Evolutionary conservation across 2,329 filamentous ascomycete species (phyloP).

Genomic region (Xylariales sp.): DNA sequence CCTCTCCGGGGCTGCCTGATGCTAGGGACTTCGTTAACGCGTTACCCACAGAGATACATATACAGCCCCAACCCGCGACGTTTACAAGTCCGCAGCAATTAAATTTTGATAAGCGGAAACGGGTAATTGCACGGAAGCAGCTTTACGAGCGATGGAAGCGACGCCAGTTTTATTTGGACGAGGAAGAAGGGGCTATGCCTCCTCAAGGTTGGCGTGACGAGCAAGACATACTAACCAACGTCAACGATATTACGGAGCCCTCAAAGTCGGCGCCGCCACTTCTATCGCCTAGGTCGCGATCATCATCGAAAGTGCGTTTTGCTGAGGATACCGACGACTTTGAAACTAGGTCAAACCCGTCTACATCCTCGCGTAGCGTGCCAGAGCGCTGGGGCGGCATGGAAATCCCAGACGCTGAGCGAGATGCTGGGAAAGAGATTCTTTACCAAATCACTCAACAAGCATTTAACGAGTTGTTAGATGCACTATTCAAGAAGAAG

Average conservation of each 20-base stretch:
- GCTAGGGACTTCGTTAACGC: conserved; percentile 47
- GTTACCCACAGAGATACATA: conserved; percentile 56
- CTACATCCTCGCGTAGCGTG: conserved; percentile 77
- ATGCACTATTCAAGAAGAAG: conserved; percentile 83
- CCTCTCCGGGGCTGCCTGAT: conserved; percentile 41
- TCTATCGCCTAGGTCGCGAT: conserved; percentile 70
- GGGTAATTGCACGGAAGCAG: conserved; percentile 59
- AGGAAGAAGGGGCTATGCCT: conserved; percentile 79
- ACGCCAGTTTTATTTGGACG: conserved; percentile 84
- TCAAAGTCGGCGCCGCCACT: conserved; percentile 56
- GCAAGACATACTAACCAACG: conserved; percentile 64
- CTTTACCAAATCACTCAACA: conserved; percentile 93
- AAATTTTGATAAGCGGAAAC: conserved; percentile 54
- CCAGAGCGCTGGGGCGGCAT: conserved; percentile 82
- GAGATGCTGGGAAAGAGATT: conserved; percentile 86
- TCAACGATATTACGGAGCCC: conserved; percentile 55
- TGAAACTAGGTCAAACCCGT: conserved; percentile 77
- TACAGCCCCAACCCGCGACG: conserved; percentile 52
- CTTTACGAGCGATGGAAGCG: conserved; percentile 80
- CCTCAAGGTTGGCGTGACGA: conserved; percentile 73
- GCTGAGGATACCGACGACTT: conserved; percentile 77
- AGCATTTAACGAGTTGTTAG: conserved; percentile 91
- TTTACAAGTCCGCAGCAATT: conserved; percentile 52
- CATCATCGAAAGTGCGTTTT: conserved; percentile 83
- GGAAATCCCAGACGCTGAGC: conserved; percentile 82